Percentiles rank a stretch among this genome's conserved stretches.
Evolutionary conservation across 257 asterid species (phyloP).

Genomic region (Solanum chiquidenum): DNA sequence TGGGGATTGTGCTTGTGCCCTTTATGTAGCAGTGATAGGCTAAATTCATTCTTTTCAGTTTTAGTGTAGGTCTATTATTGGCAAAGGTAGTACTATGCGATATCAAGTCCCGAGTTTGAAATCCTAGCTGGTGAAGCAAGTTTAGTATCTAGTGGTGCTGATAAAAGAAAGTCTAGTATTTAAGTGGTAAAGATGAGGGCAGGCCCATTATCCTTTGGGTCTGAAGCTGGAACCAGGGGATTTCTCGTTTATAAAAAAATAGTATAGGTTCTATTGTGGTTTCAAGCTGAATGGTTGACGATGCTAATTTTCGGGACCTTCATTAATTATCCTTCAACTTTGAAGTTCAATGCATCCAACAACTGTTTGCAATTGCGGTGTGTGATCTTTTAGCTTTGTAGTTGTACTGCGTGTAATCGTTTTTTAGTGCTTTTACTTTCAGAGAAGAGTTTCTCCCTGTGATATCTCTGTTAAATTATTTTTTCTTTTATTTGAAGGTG

Average conservation of each 20-base stretch:
- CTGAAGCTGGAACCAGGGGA: not conserved
- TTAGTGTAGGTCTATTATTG: not conserved
- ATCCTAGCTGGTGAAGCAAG: not conserved
- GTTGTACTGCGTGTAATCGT: not conserved
- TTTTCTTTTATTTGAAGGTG: conserved; percentile 37
- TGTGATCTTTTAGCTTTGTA: not conserved
- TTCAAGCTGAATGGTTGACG: not conserved
- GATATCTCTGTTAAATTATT: not conserved
- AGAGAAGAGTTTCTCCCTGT: not conserved
- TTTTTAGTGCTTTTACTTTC: not conserved
- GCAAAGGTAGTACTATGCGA: not conserved
- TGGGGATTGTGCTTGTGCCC: not conserved
- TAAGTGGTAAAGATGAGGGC: not conserved
- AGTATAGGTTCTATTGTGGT: not conserved
- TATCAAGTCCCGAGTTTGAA: not conserved
- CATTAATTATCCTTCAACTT: not conserved
- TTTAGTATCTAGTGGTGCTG: not conserved
- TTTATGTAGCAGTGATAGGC: not conserved
- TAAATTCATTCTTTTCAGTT: not conserved
- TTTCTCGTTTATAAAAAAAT: not conserved
- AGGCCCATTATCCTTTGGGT: not conserved
- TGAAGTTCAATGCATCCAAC: not conserved
- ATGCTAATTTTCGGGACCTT: not conserved
- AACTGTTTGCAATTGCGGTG: not conserved
- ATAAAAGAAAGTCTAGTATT: not conserved